These are phyloP conservation scores for Mucor sp. DNA, from an alignment of 371 early-diverging fungal species.

Conservation along the genomic window DNA sequence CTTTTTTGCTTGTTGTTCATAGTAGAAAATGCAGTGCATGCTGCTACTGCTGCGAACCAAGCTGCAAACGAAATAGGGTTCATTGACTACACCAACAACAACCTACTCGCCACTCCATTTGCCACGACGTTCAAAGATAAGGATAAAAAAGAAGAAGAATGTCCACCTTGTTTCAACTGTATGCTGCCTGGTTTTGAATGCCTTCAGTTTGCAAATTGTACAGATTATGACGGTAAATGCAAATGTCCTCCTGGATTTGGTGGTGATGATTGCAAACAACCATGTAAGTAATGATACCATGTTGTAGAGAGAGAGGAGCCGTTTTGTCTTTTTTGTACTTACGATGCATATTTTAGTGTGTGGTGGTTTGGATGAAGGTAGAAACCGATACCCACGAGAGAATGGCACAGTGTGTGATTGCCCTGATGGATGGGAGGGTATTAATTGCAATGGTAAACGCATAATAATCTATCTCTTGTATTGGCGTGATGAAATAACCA, in stretches of 20 bases:
- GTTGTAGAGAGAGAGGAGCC: too few relatives aligned
- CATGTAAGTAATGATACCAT: constrained; percentile 62
- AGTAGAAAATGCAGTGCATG: background rate
- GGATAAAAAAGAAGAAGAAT: too few relatives aligned
- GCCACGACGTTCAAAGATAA: background rate
- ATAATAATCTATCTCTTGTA: background rate
- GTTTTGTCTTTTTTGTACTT: too few relatives aligned
- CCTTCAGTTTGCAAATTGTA: constrained; percentile 81
- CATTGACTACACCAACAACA: background rate
- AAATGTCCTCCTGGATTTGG: constrained; percentile 88
- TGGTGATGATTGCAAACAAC: constrained; percentile 83
- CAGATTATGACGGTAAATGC: constrained; percentile 79
- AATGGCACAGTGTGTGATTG: constrained; percentile 68
- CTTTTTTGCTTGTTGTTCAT: background rate
- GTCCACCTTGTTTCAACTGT: constrained; percentile 89
- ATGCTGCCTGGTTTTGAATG: constrained; percentile 74
- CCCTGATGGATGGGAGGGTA: constrained; percentile 88
- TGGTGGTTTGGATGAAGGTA: constrained; percentile 69
- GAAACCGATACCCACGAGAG: constrained; percentile 61
- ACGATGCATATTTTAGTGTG: constrained; percentile 56
- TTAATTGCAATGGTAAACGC: constrained; percentile 84
- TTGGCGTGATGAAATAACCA: background rate
- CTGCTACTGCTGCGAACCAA: background rate
- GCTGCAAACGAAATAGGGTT: background rate
- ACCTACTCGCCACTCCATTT: background rate